phyloP scores from a whole-genome alignment of 2,329 filamentous ascomycete species.

The Madurella fahalii region DNA sequence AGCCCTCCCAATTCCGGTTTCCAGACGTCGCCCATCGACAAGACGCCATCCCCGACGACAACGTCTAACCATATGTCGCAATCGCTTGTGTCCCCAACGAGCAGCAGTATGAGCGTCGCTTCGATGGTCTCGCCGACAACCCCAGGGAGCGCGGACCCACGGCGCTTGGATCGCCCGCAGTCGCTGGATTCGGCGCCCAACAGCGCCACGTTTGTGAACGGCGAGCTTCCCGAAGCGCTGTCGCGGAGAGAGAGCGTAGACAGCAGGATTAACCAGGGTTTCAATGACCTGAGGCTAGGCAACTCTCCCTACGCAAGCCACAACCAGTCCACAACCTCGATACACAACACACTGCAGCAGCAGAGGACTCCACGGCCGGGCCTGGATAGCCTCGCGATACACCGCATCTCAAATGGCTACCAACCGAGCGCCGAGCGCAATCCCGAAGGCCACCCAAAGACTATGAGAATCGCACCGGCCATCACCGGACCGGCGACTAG shows the following conservation, averaged over 20 bases:
- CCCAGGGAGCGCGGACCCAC: slow-evolving; percentile 39
- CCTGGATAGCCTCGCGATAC: slow-evolving; percentile 49
- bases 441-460: slow-evolving; percentile 48
- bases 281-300: slow-evolving; percentile 65
- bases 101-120: slow-evolving; percentile 61
- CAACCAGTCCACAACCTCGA: slow-evolving; percentile 71
- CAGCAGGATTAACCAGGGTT: slow-evolving; percentile 69
- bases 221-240: slow-evolving; percentile 40
- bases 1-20: slow-evolving; percentile 44
- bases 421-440: slow-evolving; percentile 57
- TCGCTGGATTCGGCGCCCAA: slow-evolving; percentile 39
- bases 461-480: slow-evolving; percentile 64
- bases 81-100: slow-evolving; percentile 51
- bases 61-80: slow-evolving; percentile 47
- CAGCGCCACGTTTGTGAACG: slow-evolving; percentile 31
- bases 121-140: slow-evolving; percentile 61
- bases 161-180: slow-evolving; percentile 42
- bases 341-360: slow-evolving; percentile 66
- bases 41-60: slow-evolving; percentile 59
- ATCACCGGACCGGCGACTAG: slow-evolving; percentile 67
- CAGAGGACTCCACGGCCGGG: slow-evolving; percentile 57
- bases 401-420: slow-evolving; percentile 62
- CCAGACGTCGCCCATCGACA: slow-evolving; percentile 51
- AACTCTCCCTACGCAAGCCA: slow-evolving; percentile 71
- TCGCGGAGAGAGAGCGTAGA: slow-evolving; percentile 75